These are phyloP conservation scores for Flaveria trinervia DNA, from an alignment of 129 eudicot species.

Conservation along the genomic window DNA sequence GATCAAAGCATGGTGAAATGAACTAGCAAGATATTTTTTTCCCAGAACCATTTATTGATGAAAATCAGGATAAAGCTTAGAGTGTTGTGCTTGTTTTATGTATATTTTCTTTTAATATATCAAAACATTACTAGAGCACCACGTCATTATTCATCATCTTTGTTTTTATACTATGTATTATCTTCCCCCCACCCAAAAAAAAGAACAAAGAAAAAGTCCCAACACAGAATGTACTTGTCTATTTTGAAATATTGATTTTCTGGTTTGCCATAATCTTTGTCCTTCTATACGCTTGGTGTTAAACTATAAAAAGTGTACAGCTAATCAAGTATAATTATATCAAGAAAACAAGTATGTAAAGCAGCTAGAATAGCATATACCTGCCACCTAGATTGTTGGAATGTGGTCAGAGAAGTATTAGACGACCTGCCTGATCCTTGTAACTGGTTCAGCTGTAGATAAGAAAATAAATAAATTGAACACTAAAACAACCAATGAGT, in stretches of 20 bases:
- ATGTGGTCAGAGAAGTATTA: constrained; percentile 42
- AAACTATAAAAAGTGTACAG: neutral
- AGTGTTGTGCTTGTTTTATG: neutral
- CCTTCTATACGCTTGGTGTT: neutral
- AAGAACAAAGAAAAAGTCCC: neutral
- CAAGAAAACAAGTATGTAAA: neutral
- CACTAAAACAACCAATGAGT: neutral
- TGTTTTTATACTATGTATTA: neutral
- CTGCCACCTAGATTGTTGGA: constrained; percentile 62
- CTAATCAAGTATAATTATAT: neutral
- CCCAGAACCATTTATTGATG: neutral
- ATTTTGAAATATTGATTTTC: neutral
- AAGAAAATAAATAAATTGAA: constrained; percentile 5
- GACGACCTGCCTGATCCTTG: constrained; percentile 45
- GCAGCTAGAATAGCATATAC: constrained; percentile 37
- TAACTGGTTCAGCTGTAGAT: constrained; percentile 47
- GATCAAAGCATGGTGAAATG: neutral
- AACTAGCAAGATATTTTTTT: neutral
- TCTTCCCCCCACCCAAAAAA: neutral
- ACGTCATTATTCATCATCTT: neutral
- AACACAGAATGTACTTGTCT: neutral
- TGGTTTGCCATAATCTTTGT: neutral
- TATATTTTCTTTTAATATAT: neutral
- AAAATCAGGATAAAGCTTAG: neutral
- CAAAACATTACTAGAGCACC: neutral